Conservation (phyloP, 2,329 filamentous ascomycete genomes). For the Cladosporium cucumerinum region DNA sequence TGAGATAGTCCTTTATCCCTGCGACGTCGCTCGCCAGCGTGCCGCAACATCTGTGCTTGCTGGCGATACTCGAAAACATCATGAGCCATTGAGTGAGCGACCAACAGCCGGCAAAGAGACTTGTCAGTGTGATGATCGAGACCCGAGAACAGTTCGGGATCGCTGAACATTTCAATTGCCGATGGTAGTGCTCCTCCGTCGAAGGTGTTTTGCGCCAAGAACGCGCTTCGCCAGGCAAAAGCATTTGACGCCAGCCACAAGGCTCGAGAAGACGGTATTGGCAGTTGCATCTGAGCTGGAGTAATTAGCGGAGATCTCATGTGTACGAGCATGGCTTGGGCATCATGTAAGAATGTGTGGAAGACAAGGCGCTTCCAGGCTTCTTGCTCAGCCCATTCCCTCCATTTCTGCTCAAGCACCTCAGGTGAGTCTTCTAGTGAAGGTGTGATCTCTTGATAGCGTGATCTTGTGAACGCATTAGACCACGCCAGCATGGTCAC, state of each 20-base stretch:
- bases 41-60: constrained; percentile 30
- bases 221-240: constrained; percentile 59
- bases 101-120: constrained; percentile 56
- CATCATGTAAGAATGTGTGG: constrained; percentile 61
- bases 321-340: constrained; percentile 63
- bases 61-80: constrained; percentile 61
- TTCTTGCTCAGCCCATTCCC: constrained; percentile 59
- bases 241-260: constrained; percentile 65
- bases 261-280: constrained; percentile 57
- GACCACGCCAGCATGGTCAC: constrained; percentile 46
- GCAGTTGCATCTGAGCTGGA: constrained; percentile 63
- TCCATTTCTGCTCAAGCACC: constrained; percentile 61
- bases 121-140: constrained; percentile 52
- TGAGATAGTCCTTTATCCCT: constrained; percentile 28
- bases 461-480: constrained; percentile 23
- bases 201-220: constrained; percentile 39
- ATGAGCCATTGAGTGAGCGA: constrained; percentile 55
- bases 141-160: constrained; percentile 17
- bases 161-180: constrained; percentile 43
- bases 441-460: constrained; percentile 42
- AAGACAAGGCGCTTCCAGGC: constrained; percentile 65
- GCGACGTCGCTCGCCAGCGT: constrained; percentile 22
- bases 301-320: constrained; percentile 62
- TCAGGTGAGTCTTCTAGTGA: constrained; percentile 52
- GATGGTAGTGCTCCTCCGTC: constrained; percentile 43